Evolutionary conservation across 257 asterid species (phyloP).

Genomic region (Parsonsia alboflavescens): DNA sequence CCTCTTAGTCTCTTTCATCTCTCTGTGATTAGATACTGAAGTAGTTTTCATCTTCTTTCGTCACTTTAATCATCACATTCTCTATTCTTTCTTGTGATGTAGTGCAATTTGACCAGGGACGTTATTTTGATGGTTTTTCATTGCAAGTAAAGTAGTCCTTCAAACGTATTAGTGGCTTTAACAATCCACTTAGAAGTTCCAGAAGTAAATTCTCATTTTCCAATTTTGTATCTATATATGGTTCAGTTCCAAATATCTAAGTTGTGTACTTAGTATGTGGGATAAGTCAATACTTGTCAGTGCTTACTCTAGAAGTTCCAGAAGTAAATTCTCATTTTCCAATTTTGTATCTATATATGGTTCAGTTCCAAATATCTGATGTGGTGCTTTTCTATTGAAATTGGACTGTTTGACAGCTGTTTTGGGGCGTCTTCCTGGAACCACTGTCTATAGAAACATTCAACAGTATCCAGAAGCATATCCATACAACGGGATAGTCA

Average conservation of each 20-base stretch:
- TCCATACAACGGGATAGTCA: conserved; percentile 89
- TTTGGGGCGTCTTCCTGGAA: conserved; percentile 97
- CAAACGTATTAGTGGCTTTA: neutral
- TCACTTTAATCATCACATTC: neutral
- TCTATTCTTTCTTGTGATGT: neutral
- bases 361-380: neutral
- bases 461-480: conserved; percentile 97
- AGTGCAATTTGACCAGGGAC: neutral
- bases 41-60: neutral
- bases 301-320: conserved; percentile 1
- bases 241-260: neutral
- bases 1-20: neutral
- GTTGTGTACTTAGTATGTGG: neutral
- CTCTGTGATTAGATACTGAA: neutral
- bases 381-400: neutral
- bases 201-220: neutral
- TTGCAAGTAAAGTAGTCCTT: neutral
- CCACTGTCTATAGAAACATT: conserved; percentile 81
- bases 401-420: conserved; percentile 55
- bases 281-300: conserved; percentile 11
- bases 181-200: neutral
- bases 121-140: neutral
- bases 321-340: neutral
- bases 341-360: neutral
- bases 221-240: neutral